Evolutionary conservation across 1,284 basidiomycete genomes (phyloP).

Genomic region (Heterobasidion parviporum): DNA sequence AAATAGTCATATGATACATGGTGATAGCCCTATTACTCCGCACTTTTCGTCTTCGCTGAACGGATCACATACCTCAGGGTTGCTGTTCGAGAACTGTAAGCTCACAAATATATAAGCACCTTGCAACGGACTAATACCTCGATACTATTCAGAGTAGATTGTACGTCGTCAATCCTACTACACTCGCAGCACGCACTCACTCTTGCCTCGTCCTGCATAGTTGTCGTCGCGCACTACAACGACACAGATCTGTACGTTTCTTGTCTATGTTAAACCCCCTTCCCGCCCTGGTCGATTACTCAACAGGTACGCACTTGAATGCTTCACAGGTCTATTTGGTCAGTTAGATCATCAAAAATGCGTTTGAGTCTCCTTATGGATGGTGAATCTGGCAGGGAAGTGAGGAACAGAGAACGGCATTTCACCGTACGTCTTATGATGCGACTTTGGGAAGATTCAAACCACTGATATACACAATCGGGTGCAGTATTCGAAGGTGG

Average conservation of each 20-base stretch:
- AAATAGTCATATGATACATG: slow-evolving; percentile 49
- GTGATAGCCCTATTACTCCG: slow-evolving; percentile 20
- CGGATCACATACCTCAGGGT: slow-evolving; percentile 36
- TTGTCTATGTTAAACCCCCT: neutral
- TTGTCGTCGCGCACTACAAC: slow-evolving; percentile 56
- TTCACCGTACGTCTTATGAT: slow-evolving; percentile 54
- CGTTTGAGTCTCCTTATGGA: slow-evolving; percentile 4
- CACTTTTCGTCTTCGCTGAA: neutral
- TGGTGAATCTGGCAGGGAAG: slow-evolving; percentile 52
- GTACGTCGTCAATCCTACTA: slow-evolving; percentile 27
- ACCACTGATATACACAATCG: neutral
- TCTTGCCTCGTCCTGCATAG: slow-evolving; percentile 24
- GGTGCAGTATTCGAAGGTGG: slow-evolving; percentile 73
- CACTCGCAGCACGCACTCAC: neutral
- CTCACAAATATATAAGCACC: slow-evolving; percentile 4
- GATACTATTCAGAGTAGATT: slow-evolving; percentile 47
- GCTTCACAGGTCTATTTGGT: slow-evolving; percentile 60
- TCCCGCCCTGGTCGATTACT: neutral
- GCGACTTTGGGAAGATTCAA: neutral
- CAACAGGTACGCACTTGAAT: neutral
- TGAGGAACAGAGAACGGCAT: slow-evolving; percentile 72
- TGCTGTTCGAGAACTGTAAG: slow-evolving; percentile 70
- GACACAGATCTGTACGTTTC: slow-evolving; percentile 67
- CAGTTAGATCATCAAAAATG: slow-evolving; percentile 18
- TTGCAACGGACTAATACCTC: neutral